A percentile compares a stretch with the other conserved stretches of the same genome.
Evolutionary conservation across 1,139 yeast species (phyloP).

Genomic region (Suhomyces choctaworum): DNA sequence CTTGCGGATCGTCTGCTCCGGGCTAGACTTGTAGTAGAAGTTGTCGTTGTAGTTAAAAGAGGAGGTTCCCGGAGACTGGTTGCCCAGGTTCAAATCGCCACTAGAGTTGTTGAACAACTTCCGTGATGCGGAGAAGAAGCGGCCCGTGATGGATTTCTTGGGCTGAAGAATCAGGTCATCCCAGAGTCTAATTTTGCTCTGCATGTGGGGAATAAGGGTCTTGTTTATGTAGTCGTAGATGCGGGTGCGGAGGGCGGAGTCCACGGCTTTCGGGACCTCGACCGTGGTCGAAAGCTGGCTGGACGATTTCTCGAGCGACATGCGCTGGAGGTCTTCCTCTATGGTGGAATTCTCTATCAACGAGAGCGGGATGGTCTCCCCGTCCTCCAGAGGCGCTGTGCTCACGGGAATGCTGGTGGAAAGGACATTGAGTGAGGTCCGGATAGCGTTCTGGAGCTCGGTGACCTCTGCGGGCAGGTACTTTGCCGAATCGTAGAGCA

Average conservation of each 20-base stretch:
- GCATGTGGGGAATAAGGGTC: constrained; percentile 76
- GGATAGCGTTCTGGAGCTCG: constrained; percentile 34
- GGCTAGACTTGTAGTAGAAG: constrained; percentile 58
- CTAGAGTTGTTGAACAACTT: constrained; percentile 47
- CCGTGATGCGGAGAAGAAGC: constrained; percentile 69
- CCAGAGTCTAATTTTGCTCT: constrained; percentile 70
- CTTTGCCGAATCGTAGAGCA: constrained; percentile 34
- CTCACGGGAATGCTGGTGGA: constrained; percentile 33
- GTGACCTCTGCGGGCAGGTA: constrained; percentile 19
- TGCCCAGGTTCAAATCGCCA: constrained; percentile 7
- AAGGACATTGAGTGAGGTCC: constrained; percentile 26
- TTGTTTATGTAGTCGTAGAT: constrained; percentile 57
- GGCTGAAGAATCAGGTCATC: constrained; percentile 72
- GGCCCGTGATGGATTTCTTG: constrained; percentile 68
- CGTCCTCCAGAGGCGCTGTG: constrained; percentile 9
- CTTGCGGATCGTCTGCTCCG: constrained; percentile 76
- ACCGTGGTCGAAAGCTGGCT: constrained; percentile 16
- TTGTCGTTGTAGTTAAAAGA: constrained; percentile 47
- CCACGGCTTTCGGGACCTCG: constrained; percentile 38
- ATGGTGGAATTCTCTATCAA: constrained; percentile 47
- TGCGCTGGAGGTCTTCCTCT: constrained; percentile 52
- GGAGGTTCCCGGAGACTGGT: constrained; percentile 15
- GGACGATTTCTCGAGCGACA: constrained; percentile 27
- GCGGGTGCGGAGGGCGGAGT: constrained; percentile 40
- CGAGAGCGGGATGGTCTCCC: constrained; percentile 20